Percentiles rank a stretch among this genome's conserved stretches.
Evolutionary conservation across 2,329 filamentous ascomycete genomes (phyloP).

Genomic region (Penicillium sp.): DNA sequence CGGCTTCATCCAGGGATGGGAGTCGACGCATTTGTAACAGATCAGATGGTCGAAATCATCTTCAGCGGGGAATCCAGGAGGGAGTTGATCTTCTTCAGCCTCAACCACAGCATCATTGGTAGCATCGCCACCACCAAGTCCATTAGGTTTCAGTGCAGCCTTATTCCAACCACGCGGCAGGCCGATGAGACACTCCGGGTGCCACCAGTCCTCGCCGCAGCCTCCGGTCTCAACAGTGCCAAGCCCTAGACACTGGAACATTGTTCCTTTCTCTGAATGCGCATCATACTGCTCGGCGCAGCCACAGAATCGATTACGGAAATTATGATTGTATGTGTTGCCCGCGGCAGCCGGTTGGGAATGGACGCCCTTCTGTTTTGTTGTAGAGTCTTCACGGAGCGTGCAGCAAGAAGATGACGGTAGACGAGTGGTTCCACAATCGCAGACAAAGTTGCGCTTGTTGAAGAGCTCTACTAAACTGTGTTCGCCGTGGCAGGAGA

Average conservation of each 20-base stretch:
- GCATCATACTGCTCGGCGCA: slow-evolving; percentile 87
- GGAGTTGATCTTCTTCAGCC: slow-evolving; percentile 63
- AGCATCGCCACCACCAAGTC: slow-evolving; percentile 28
- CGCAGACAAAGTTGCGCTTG: slow-evolving; percentile 93
- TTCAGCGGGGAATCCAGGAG: slow-evolving; percentile 82
- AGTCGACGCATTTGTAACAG: slow-evolving; percentile 89
- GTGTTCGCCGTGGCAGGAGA: slow-evolving; percentile 95
- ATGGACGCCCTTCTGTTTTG: slow-evolving; percentile 75
- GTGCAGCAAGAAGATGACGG: slow-evolving; percentile 69
- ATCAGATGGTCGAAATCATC: slow-evolving; percentile 87
- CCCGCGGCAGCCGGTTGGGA: slow-evolving; percentile 66
- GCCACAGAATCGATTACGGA: slow-evolving; percentile 85
- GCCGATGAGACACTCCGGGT: slow-evolving; percentile 86
- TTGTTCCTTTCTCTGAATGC: slow-evolving; percentile 86
- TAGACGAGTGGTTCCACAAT: slow-evolving; percentile 86
- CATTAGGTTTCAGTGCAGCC: slow-evolving; percentile 12
- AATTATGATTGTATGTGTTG: slow-evolving; percentile 96
- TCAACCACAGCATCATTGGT: slow-evolving; percentile 40
- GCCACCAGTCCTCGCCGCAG: slow-evolving; percentile 97
- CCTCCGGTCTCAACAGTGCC: slow-evolving; percentile 77
- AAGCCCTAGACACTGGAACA: slow-evolving; percentile 94
- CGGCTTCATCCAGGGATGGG: slow-evolving; percentile 85
- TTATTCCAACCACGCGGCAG: slow-evolving; percentile 67
- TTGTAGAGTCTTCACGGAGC: slow-evolving; percentile 69
- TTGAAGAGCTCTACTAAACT: slow-evolving; percentile 91